Evolutionary conservation across 2,329 filamentous ascomycete genomes (phyloP), one percentile per base, ranked within the genome.

Genomic region (Aspergillus sp.): DNA sequence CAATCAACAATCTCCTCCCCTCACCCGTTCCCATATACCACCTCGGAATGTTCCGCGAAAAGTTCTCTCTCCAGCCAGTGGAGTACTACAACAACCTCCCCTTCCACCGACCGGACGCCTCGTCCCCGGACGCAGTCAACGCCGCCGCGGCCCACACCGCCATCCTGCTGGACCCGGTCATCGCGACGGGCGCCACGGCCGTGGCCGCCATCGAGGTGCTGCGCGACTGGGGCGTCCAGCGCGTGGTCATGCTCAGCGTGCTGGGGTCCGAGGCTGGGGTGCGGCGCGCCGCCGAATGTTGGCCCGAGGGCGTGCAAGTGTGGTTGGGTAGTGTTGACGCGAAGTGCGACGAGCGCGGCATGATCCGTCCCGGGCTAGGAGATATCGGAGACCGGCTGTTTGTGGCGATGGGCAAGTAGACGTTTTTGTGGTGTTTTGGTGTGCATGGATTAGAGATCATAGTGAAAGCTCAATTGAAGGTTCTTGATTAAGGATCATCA

Each of bases 61-160:
- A 88, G 55, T 84, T 85, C 52, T 93, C 89, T 42, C 86, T 97
- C 52, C 85, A 91, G 65, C 91, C 92, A 3, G 92, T 97, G 53
- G 92, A 96, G 75, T 96, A 97, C 82, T 97, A 97, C 82, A 97
- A 97, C 80, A 96, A 96, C 74, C 86, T 97, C 17, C 91, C 91
- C 23, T 88, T 90, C 74, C 69, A 78, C 36, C 78, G 63, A 50
- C 67, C 57, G 34, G 56, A 64, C 5, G 49, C 57, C 45, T 57
- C 68, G 9, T 72, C 25, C 55, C 66, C 42, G 60, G 69, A 36
- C 49, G 62, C 16, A 43, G 47, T 60, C 43, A 76, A 75, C 57
- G 68, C 73, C 31, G 67, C 74, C 3, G 71, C 77, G 1, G 71
- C 83, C 1, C 79, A 82, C 19, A 79, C 96, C 11, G 91, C 91